Evolutionary conservation across 441 rosid species (phyloP), one percentile per base, ranked within the genome.

Genomic region (Erodium texanum): DNA sequence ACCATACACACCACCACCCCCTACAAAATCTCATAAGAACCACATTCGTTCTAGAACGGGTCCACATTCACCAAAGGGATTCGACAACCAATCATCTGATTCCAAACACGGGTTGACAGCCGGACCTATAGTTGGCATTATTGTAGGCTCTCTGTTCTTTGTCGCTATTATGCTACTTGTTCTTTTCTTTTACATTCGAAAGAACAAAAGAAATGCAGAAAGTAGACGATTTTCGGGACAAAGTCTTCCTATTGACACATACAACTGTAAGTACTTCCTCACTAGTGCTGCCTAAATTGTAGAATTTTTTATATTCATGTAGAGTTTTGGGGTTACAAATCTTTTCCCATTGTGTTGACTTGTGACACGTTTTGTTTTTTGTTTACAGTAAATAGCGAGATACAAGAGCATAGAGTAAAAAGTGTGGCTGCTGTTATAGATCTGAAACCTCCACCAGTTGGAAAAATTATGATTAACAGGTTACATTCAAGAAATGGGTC

Each of bases 371-470:
- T n/a, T n/a, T 41, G 54, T 68, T 58, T 65, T 67, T 1, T 41
- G 66, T 67, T 71, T 77, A 77, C 79, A 86, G 89, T 66, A 32
- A 80, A 65, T 54, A 29, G 75, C 3, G 87, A 82, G 73, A 75
- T 82, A 77, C 92, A 86, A 66, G 96, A 86, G 72, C 97, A 81
- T 38, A 82, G 88, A 73, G 79, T 79, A 24, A 88, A 86, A 80
- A 84, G 70, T 70, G 82, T 76, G 65, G 85, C 93, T 76, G 83
- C 96, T 16, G 78, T 88, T 64, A 79, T 83, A 62, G 96, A 94
- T 70, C 77, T 82, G 75, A 89, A 86, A 73, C 87, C 92, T 34
- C 91, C 88, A 1, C 86, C 93, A 24, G 78, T 83, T n/a, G 98
- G 88, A 50, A 86, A 84, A 65, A 70, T 84, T 76, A 80, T 73